A percentile compares a stretch with the other conserved stretches of the same genome.
Conservation (phyloP, 441 rosid genomes). For the Biscutella auriculata region DNA sequence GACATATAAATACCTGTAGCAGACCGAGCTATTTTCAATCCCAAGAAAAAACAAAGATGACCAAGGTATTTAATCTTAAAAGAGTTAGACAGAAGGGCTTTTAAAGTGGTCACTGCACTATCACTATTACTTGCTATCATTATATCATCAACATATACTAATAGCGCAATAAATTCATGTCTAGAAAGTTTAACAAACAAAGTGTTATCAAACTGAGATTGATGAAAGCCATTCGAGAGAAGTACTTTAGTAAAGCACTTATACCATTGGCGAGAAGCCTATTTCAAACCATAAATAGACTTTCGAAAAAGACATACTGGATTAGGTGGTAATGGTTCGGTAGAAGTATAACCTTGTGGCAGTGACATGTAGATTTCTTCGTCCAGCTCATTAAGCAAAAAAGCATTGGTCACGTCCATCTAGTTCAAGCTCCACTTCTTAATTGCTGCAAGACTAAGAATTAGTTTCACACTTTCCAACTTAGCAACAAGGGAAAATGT, state of each 20-base stretch:
- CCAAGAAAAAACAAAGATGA: neutral
- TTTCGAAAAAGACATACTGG: neutral
- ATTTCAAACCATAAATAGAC: neutral
- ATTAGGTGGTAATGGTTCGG: neutral
- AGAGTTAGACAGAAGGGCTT: neutral
- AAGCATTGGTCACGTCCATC: neutral
- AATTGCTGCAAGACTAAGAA: neutral
- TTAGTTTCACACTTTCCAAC: no score
- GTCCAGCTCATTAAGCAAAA: neutral
- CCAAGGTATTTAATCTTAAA: neutral
- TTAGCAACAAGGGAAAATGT: no score
- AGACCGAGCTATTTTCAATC: neutral
- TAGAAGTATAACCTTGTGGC: neutral
- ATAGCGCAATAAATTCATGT: neutral
- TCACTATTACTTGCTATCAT: neutral
- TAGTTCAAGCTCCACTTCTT: neutral
- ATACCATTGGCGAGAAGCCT: neutral
- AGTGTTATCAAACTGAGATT: neutral
- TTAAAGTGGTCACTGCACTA: neutral
- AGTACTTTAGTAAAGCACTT: neutral
- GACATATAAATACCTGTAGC: neutral
- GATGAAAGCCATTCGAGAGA: neutral
- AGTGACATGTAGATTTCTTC: neutral
- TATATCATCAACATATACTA: neutral
- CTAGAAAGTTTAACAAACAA: neutral